phyloP scores from a whole-genome alignment of 768 basidiomycete species.

The Tephrocybe sp. region DNA sequence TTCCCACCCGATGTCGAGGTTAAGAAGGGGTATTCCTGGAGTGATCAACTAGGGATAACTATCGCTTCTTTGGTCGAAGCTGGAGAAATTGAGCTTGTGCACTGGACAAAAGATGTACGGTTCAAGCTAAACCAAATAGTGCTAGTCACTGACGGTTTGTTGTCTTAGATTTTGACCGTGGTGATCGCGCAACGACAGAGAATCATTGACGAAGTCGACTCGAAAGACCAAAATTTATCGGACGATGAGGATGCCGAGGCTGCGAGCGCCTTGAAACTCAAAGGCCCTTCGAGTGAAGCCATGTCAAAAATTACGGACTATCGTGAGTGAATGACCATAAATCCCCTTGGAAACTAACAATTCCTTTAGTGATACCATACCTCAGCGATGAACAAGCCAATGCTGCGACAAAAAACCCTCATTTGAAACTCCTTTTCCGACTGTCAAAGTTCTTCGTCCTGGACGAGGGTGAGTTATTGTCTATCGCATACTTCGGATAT shows the following conservation, averaged over 20 bases:
- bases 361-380: slow-evolving; percentile 67
- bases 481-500: not conserved
- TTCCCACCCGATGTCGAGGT: slow-evolving; percentile 73
- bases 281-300: slow-evolving; percentile 67
- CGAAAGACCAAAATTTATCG: slow-evolving; percentile 32
- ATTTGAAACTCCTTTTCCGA: slow-evolving; percentile 84
- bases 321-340: slow-evolving; percentile 43
- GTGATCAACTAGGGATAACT: slow-evolving; percentile 86
- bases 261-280: slow-evolving; percentile 21
- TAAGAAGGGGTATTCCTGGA: slow-evolving; percentile 87
- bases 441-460: slow-evolving; percentile 69
- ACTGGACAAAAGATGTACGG: slow-evolving; percentile 82
- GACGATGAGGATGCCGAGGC: slow-evolving; percentile 25
- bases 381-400: slow-evolving; percentile 71
- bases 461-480: slow-evolving; percentile 55
- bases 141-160: slow-evolving; percentile 3
- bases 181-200: slow-evolving; percentile 60
- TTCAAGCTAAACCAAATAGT: not conserved
- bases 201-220: slow-evolving; percentile 57
- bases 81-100: slow-evolving; percentile 61
- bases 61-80: slow-evolving; percentile 72
- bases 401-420: slow-evolving; percentile 74
- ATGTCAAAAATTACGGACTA: slow-evolving; percentile 71
- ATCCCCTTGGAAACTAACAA: not conserved
- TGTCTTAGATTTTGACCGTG: slow-evolving; percentile 54